Evolutionary conservation across 371 early-diverging fungal genomes (phyloP).

Genomic region (Conidiobolus incongruus): DNA sequence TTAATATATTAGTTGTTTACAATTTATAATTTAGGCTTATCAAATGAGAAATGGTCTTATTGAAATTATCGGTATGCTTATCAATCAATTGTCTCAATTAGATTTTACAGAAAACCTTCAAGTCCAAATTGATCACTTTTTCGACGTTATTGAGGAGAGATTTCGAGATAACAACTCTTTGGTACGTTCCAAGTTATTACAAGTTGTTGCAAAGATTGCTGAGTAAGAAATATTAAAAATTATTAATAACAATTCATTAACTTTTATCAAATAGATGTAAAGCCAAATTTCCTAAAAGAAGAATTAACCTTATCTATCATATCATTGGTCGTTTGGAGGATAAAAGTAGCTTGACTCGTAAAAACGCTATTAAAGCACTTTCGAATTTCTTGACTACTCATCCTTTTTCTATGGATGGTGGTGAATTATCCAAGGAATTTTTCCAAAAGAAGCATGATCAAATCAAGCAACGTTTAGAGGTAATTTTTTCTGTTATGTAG

Average conservation of each 20-base stretch:
- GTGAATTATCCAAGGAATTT: constrained; percentile 35
- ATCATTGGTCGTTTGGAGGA: constrained; percentile 65
- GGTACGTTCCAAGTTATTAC: constrained; percentile 68
- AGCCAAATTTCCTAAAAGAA: constrained; percentile 55
- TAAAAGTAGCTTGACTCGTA: constrained; percentile 71
- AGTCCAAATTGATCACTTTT: constrained; percentile 37
- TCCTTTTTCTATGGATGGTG: constrained; percentile 77
- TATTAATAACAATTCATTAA: constrained; percentile 1
- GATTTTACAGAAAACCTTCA: constrained; percentile 33
- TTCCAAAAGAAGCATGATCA: constrained; percentile 36
- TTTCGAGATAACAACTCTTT: constrained; percentile 65
- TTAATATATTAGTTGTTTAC: neutral
- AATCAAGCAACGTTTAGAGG: constrained; percentile 35
- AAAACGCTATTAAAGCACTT: constrained; percentile 64
- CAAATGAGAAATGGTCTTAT: constrained; percentile 62
- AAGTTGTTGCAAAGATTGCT: constrained; percentile 52
- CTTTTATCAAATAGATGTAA: constrained; percentile 9
- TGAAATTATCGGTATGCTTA: constrained; percentile 65
- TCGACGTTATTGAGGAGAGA: constrained; percentile 74
- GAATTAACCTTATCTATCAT: constrained; percentile 41
- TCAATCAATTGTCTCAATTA: constrained; percentile 32
- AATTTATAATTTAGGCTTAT: constrained; percentile 29
- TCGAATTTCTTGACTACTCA: constrained; percentile 57
- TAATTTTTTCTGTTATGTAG: too few relatives aligned
- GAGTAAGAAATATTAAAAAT: constrained; percentile 39